Conservation (phyloP, 2,329 filamentous ascomycete species). For the Venturia oleaginea region DNA sequence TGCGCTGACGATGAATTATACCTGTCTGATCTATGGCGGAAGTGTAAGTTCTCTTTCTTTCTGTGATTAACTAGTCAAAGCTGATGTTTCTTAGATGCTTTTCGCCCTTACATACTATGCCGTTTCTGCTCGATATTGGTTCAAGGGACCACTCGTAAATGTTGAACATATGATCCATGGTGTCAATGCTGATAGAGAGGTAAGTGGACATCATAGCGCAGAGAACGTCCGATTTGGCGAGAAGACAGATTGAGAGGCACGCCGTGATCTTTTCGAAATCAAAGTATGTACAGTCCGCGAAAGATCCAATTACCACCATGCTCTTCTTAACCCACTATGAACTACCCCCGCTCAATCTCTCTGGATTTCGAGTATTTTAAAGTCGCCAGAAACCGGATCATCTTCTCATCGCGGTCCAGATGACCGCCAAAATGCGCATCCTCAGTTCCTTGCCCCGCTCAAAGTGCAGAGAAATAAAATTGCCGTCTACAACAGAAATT, state of each 20-base stretch:
- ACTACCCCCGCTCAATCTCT: too few relatives aligned
- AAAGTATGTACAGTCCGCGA: neutral
- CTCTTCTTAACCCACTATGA: too few relatives aligned
- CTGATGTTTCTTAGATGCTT: slow-evolving; percentile 39
- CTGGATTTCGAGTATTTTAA: too few relatives aligned
- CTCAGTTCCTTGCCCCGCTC: too few relatives aligned
- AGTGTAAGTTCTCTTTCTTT: slow-evolving; percentile 18
- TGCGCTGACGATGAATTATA: slow-evolving; percentile 57
- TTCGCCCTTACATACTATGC: slow-evolving; percentile 52
- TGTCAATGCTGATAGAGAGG: neutral
- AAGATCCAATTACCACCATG: neutral
- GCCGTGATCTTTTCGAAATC: neutral
- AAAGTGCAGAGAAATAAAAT: too few relatives aligned
- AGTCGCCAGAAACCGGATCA: too few relatives aligned
- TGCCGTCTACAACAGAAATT: too few relatives aligned
- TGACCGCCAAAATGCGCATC: too few relatives aligned
- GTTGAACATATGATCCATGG: slow-evolving; percentile 44
- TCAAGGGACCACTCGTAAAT: slow-evolving; percentile 61
- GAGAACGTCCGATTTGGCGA: neutral
- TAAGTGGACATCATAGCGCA: neutral
- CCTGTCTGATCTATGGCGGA: slow-evolving; percentile 55
- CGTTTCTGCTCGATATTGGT: slow-evolving; percentile 57
- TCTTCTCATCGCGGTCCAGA: too few relatives aligned
- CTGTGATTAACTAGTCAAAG: neutral
- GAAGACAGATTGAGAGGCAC: neutral